Base-by-base conservation (phyloP, 352 stramenopile species). In the Plasmopara viticola region DNA sequence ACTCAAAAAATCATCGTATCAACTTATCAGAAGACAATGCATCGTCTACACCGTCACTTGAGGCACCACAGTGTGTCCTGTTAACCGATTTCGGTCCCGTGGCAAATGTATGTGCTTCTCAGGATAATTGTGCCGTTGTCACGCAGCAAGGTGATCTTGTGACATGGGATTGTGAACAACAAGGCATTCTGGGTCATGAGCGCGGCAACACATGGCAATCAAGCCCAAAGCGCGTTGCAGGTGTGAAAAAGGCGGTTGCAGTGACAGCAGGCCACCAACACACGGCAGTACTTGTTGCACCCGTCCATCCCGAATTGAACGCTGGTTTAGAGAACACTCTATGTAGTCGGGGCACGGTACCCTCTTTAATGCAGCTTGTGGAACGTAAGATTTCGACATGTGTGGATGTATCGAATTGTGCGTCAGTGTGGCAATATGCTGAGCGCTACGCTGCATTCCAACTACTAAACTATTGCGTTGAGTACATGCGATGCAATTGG, bases 111-210 rank as follows among this genome's bases (percentile, higher is more conserved):
- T 87, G 74, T 50, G 82, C 82, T 14, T 87, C 78, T 0, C 74
- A 90, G 17, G 69, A 90, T 44, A 76, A 90, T 53, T 93, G 82
- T 48, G 82, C 79, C 17, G 78, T 93, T 4, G 78, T 90, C 17
- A 80, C 79, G 0, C 46, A 66, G 15, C 49, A 71, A 37, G 82
- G 82, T 1, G 70, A 88, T 58, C 62, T 93, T 13, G 67, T 90
- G 18, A 88, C 82, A 5, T 92, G 82, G 82, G 82, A 77, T 3
- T 84, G 72, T 39, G 82, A 77, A 13, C 57, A 75, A 14, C 74
- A 90, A 48, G 81, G 80, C 47, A 70, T 88, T 18, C 55, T 92
- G 15, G 81, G 82, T 0, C 82, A 92, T 49, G 82, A 77, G 12
- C 60, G 69, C 29, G 74, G 71, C 0, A 90, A 86, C 43, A 86